Conservation (phyloP, 257 asterid genomes). For the Nicotiana tabacum region DNA sequence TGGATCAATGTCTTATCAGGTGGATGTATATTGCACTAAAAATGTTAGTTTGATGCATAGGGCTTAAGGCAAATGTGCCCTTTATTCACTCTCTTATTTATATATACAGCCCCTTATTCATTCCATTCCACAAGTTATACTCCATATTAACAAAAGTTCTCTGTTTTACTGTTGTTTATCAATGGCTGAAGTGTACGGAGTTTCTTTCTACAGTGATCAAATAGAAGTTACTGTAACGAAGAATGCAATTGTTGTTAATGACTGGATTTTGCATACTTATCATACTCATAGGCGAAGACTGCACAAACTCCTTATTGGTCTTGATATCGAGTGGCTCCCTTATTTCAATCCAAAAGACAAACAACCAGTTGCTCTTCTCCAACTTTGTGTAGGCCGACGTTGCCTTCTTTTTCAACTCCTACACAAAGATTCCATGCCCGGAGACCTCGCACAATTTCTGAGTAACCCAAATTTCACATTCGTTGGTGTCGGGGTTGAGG, state of each 20-base stretch:
- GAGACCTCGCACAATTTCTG: not conserved
- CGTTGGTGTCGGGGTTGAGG: conserved; percentile 15
- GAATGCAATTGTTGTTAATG: not conserved
- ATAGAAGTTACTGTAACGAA: not conserved
- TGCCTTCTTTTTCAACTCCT: conserved; percentile 14
- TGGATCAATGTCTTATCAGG: too few relatives aligned
- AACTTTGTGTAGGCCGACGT: conserved; percentile 15
- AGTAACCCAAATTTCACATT: not conserved
- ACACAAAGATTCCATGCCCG: conserved; percentile 14
- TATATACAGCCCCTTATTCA: too few relatives aligned
- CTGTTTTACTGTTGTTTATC: not conserved
- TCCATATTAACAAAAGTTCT: too few relatives aligned
- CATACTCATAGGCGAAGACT: not conserved
- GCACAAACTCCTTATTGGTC: conserved; percentile 13
- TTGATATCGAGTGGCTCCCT: conserved; percentile 27
- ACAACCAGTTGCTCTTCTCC: conserved; percentile 22
- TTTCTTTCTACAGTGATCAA: not conserved
- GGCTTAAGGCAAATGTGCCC: too few relatives aligned
- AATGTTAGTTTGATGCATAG: too few relatives aligned
- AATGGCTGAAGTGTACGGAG: not conserved
- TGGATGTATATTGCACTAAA: too few relatives aligned
- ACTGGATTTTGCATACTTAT: not conserved
- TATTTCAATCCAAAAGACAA: not conserved
- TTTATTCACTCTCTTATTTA: too few relatives aligned
- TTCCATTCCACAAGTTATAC: too few relatives aligned